Percentiles rank a stretch among this genome's conserved stretches.
Evolutionary conservation across 176 grass and related monocot species (phyloP).

Genomic region (Raddia guianensis): DNA sequence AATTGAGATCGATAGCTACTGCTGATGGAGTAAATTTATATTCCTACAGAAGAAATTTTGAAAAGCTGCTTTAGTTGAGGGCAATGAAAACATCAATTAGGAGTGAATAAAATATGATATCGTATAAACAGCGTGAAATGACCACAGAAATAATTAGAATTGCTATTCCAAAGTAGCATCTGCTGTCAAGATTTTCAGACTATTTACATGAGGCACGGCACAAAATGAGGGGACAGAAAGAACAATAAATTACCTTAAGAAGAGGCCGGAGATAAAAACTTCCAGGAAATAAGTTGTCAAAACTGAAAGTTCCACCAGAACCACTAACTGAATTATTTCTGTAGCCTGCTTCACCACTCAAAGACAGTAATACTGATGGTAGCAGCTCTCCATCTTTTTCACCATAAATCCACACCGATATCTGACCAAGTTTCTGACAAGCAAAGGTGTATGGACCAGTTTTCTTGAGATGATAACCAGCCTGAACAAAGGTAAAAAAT

Average conservation of each 20-base stretch:
- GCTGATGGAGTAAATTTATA: slow-evolving; percentile 89
- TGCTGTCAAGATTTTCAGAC: not conserved
- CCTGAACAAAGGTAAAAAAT: slow-evolving; percentile 47
- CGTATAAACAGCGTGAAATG: slow-evolving; percentile 10
- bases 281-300: slow-evolving; percentile 90
- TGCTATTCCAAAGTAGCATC: not conserved
- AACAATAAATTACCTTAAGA: slow-evolving; percentile 64
- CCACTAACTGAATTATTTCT: slow-evolving; percentile 93
- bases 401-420: slow-evolving; percentile 58
- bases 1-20: slow-evolving; percentile 84
- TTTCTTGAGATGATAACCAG: slow-evolving; percentile 83
- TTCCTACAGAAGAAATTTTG: slow-evolving; percentile 57
- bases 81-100: slow-evolving; percentile 34
- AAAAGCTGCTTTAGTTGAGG: not conserved
- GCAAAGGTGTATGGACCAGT: slow-evolving; percentile 65
- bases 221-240: not conserved
- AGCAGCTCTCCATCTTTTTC: slow-evolving; percentile 63
- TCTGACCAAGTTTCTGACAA: slow-evolving; percentile 93
- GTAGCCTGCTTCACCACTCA: slow-evolving; percentile 95
- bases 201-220: not conserved
- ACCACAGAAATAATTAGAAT: not conserved
- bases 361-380: slow-evolving; percentile 85
- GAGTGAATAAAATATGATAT: slow-evolving; percentile 6
- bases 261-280: slow-evolving; percentile 92
- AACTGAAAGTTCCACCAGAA: slow-evolving; percentile 75